Conservation (phyloP, 768 basidiomycete genomes). For the Xerocomellus chrysenteron region DNA sequence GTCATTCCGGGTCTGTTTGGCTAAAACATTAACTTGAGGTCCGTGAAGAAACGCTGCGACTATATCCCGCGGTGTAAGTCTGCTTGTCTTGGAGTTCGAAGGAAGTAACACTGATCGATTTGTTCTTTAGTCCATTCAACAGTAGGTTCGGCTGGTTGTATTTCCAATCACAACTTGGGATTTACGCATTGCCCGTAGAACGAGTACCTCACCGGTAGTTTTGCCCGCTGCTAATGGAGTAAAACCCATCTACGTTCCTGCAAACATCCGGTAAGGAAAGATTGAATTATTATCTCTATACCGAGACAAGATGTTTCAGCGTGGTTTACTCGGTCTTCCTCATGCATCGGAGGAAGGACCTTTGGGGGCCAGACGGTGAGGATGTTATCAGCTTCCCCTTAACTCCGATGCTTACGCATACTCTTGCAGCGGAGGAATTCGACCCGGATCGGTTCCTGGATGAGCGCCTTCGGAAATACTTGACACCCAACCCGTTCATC, state of each 20-base stretch:
- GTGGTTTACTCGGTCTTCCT: constrained; percentile 45
- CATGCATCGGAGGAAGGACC: constrained; percentile 62
- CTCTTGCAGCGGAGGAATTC: constrained; percentile 48
- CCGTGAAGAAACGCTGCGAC: constrained; percentile 29
- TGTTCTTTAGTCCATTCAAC: constrained; percentile 24
- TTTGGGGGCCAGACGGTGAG: constrained; percentile 69
- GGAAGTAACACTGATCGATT: background rate
- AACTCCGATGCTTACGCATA: background rate
- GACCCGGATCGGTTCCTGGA: constrained; percentile 72
- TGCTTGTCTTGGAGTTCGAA: background rate
- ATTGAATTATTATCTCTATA: background rate
- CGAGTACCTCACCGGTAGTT: constrained; percentile 20
- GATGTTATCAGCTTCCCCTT: background rate
- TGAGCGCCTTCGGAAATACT: constrained; percentile 53
- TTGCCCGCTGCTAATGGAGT: constrained; percentile 27
- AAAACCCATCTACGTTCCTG: constrained; percentile 34
- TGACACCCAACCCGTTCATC: constrained; percentile 54
- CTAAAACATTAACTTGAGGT: background rate
- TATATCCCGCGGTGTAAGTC: constrained; percentile 35
- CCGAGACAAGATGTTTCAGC: constrained; percentile 21
- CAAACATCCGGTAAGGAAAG: constrained; percentile 25
- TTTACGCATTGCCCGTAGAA: constrained; percentile 13
- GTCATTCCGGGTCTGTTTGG: background rate
- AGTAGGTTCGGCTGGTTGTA: constrained; percentile 6
- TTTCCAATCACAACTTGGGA: background rate